Conservation (phyloP, 192 early-diverging fungal species). For the Coemansia sp. region DNA sequence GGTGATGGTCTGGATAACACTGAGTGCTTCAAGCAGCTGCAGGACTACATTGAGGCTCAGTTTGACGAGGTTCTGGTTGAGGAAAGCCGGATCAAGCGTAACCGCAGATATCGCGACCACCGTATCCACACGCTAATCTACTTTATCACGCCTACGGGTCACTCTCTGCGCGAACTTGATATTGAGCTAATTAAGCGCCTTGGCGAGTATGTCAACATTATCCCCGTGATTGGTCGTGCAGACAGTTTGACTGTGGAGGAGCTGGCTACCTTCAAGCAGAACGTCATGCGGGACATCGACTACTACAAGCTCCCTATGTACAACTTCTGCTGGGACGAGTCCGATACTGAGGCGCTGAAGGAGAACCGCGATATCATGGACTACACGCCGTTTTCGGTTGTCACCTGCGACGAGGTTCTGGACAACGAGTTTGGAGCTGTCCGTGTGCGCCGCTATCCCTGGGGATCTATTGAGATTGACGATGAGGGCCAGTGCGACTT, state of each 20-base stretch:
- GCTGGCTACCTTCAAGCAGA: constrained; percentile 80
- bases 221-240: constrained; percentile 92
- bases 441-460: constrained; percentile 89
- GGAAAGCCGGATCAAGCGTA: constrained; percentile 80
- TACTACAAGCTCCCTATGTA: constrained; percentile 97
- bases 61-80: constrained; percentile 94
- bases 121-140: constrained; percentile 95
- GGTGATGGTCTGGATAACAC: constrained; percentile 97
- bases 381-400: constrained; percentile 89
- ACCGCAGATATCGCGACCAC: constrained; percentile 90
- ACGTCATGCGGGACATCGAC: constrained; percentile 96
- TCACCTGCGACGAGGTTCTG: constrained; percentile 83
- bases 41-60: constrained; percentile 91
- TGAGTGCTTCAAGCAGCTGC: constrained; percentile 86
- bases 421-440: constrained; percentile 80
- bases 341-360: constrained; percentile 96
- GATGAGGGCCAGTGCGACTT: constrained; percentile 96
- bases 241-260: constrained; percentile 88
- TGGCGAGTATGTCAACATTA: constrained; percentile 91
- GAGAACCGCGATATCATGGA: constrained; percentile 94
- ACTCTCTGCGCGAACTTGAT: constrained; percentile 94
- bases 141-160: constrained; percentile 96
- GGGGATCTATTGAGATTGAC: constrained; percentile 96
- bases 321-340: constrained; percentile 98
- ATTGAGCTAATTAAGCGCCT: constrained; percentile 88